Evolutionary conservation across 106 monocot genomes (phyloP).

Genomic region (Narthecium ossifragum): DNA sequence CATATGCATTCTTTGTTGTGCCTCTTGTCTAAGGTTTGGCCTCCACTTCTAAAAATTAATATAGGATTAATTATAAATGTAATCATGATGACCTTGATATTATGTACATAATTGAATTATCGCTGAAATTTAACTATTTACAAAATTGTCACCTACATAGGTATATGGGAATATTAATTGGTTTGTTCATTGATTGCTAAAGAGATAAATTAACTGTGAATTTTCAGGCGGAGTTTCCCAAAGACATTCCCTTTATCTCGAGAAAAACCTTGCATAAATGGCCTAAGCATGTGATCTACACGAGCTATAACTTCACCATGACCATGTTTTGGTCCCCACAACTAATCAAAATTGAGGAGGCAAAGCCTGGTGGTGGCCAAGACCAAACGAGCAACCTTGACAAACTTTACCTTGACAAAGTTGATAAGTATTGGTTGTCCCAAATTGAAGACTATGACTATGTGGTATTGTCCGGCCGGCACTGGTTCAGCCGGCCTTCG

Average conservation of each 20-base stretch:
- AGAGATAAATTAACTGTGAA: too few relatives aligned
- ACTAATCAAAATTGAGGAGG: slow-evolving; percentile 23
- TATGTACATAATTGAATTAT: too few relatives aligned
- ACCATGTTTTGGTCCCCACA: slow-evolving; percentile 56
- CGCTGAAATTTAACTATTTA: too few relatives aligned
- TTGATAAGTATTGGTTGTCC: slow-evolving; percentile 25
- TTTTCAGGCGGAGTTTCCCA: too few relatives aligned
- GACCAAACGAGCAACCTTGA: slow-evolving; percentile 15
- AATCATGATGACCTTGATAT: too few relatives aligned
- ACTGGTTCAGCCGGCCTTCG: slow-evolving; percentile 58
- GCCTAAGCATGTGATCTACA: slow-evolving; percentile 35
- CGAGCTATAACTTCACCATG: slow-evolving; percentile 35
- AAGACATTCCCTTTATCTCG: too few relatives aligned
- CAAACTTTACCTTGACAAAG: slow-evolving; percentile 40
- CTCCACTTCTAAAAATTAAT: too few relatives aligned
- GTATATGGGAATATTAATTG: too few relatives aligned
- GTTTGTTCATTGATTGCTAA: too few relatives aligned
- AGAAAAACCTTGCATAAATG: too few relatives aligned
- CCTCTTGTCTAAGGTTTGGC: slow-evolving; percentile 48
- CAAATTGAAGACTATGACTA: slow-evolving; percentile 21
- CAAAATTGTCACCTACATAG: too few relatives aligned
- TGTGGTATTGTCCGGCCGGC: slow-evolving; percentile 37
- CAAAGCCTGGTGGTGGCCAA: background rate
- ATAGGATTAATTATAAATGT: too few relatives aligned
- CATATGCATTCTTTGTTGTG: slow-evolving; percentile 65